phyloP scores from a whole-genome alignment of 2,329 filamentous ascomycete genomes.

The Diaporthe citri region DNA sequence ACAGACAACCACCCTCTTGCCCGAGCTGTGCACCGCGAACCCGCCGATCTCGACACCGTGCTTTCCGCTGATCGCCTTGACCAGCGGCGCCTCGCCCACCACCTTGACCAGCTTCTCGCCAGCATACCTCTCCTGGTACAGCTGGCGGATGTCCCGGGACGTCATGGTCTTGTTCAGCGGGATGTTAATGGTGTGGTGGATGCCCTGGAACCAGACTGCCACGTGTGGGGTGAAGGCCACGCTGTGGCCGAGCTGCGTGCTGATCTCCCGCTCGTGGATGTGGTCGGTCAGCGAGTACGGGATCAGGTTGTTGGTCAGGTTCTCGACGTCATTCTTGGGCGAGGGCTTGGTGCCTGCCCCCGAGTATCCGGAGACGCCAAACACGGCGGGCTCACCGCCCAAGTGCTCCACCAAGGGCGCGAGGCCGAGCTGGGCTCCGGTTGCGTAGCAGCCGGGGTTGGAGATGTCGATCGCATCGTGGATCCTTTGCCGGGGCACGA shows the following conservation, averaged over 20 bases:
- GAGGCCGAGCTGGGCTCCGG: constrained; percentile 90
- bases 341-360: constrained; percentile 95
- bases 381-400: constrained; percentile 83
- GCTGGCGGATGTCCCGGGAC: constrained; percentile 89
- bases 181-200: constrained; percentile 91
- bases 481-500: constrained; percentile 82
- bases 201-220: constrained; percentile 97
- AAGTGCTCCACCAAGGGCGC: constrained; percentile 83
- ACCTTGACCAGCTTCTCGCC: constrained; percentile 97
- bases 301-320: constrained; percentile 88
- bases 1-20: constrained; percentile 93
- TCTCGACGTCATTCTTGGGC: constrained; percentile 90
- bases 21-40: constrained; percentile 91
- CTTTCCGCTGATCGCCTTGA: constrained; percentile 86
- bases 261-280: constrained; percentile 94
- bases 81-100: constrained; percentile 85
- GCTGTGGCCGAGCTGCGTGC: constrained; percentile 77
- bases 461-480: constrained; percentile 84
- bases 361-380: constrained; percentile 94
- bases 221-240: constrained; percentile 95
- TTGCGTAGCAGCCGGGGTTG: constrained; percentile 96
- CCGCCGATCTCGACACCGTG: constrained; percentile 95
- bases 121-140: constrained; percentile 96
- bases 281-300: constrained; percentile 94
- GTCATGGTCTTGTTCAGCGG: constrained; percentile 89